Conservation (phyloP, 148 eudicot species). For the Limonium bicolor region DNA sequence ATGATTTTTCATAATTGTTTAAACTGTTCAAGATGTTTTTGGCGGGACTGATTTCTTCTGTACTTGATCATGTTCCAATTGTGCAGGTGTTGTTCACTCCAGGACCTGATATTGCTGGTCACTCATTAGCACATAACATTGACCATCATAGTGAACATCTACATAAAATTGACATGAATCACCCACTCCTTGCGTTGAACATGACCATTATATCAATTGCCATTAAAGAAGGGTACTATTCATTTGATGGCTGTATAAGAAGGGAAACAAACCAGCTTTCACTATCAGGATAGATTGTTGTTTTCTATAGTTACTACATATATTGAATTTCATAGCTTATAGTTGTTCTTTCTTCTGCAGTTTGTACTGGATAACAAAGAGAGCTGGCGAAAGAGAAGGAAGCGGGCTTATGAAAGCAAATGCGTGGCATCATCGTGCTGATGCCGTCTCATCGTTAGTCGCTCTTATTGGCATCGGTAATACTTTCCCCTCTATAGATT, state of each 20-base stretch:
- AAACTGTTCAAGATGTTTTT: too few species aligned
- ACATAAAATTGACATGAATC: slow-evolving; percentile 77
- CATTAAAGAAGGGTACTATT: slow-evolving; percentile 76
- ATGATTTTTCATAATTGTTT: too few species aligned
- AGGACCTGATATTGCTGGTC: slow-evolving; percentile 48
- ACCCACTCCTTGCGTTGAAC: slow-evolving; percentile 80
- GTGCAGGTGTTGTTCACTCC: slow-evolving; percentile 41
- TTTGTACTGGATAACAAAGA: slow-evolving; percentile 86
- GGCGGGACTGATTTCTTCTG: background rate
- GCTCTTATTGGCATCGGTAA: slow-evolving; percentile 99
- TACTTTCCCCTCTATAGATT: too few species aligned
- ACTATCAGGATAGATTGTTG: too few species aligned
- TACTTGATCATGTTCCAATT: background rate
- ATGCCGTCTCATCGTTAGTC: slow-evolving; percentile 90
- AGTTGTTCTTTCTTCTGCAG: slow-evolving; percentile 21
- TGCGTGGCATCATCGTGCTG: slow-evolving; percentile 99
- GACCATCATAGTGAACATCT: slow-evolving; percentile 50
- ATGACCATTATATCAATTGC: slow-evolving; percentile 66
- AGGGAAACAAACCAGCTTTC: too few species aligned
- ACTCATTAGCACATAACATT: slow-evolving; percentile 35
- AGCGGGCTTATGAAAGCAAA: slow-evolving; percentile 99
- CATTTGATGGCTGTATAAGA: too few species aligned
- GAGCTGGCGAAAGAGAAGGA: slow-evolving; percentile 83
- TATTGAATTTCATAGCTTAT: too few species aligned
- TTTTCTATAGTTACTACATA: too few species aligned